phyloP scores from a whole-genome alignment of 2,329 filamentous ascomycete species.

The Pestalotiopsis sp. region DNA sequence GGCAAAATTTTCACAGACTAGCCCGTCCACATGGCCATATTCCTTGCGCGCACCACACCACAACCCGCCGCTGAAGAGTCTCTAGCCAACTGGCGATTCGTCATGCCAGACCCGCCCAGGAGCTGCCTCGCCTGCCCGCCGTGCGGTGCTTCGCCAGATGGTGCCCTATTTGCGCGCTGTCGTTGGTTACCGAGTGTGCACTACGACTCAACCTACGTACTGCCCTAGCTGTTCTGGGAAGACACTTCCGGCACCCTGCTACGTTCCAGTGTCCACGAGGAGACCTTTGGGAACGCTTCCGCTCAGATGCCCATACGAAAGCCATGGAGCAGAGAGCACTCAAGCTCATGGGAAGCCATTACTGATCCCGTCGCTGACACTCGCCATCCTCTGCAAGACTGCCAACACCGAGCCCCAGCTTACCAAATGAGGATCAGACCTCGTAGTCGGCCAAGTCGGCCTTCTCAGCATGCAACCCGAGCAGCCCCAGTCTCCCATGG shows the following conservation, averaged over 20 bases:
- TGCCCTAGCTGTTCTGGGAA: not conserved
- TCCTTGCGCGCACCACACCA: not conserved
- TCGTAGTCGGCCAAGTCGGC: slow-evolving; percentile 1
- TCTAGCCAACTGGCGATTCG: not conserved
- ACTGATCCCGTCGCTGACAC: not conserved
- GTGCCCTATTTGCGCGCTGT: not conserved
- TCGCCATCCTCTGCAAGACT: not conserved
- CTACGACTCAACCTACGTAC: not conserved
- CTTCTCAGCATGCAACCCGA: not conserved
- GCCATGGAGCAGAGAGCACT: not conserved
- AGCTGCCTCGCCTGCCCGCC: not conserved
- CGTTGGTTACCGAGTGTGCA: not conserved
- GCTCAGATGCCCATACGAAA: not conserved
- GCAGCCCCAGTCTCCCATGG: not conserved
- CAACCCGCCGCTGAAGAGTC: not conserved
- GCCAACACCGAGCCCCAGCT: not conserved
- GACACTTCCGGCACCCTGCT: not conserved
- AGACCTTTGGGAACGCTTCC: no score
- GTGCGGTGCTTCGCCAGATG: not conserved
- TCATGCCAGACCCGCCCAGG: not conserved
- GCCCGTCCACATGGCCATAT: not conserved
- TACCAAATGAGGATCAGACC: not conserved
- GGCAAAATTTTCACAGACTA: slow-evolving; percentile 11
- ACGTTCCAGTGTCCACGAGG: no score
- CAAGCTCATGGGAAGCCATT: not conserved